Percentiles rank a stretch among this genome's conserved stretches.
phyloP scores from a whole-genome alignment of 2,329 filamentous ascomycete species.

The Exophiala viscosa region DNA sequence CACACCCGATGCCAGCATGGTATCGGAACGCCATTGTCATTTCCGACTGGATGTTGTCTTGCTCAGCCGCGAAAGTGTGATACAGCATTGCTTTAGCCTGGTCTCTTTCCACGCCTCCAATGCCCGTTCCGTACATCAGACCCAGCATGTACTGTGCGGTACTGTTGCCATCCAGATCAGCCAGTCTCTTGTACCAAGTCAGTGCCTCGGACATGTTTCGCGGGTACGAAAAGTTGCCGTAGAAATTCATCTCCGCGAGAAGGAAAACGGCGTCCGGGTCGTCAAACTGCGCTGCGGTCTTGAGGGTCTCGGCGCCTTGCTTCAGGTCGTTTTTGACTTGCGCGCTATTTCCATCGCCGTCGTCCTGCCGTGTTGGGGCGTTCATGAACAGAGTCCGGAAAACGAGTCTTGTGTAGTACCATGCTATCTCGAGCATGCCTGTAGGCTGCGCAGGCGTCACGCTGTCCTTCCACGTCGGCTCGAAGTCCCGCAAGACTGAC shows the following conservation, averaged over 20 bases:
- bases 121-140: slow-evolving; percentile 90
- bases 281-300: slow-evolving; percentile 54
- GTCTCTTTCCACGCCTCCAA: slow-evolving; percentile 77
- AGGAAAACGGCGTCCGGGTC: slow-evolving; percentile 79
- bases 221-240: slow-evolving; percentile 87
- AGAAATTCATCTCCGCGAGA: slow-evolving; percentile 92
- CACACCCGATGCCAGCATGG: slow-evolving; percentile 77
- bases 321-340: slow-evolving; percentile 50
- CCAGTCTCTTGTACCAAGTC: slow-evolving; percentile 73
- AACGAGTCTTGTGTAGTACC: slow-evolving; percentile 60
- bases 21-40: slow-evolving; percentile 92
- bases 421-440: slow-evolving; percentile 54
- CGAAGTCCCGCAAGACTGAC: slow-evolving; percentile 24
- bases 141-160: slow-evolving; percentile 95
- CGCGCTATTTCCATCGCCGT: not conserved
- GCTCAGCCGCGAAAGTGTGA: slow-evolving; percentile 86
- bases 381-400: slow-evolving; percentile 65
- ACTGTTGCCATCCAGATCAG: slow-evolving; percentile 73
- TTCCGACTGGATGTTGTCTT: slow-evolving; percentile 77
- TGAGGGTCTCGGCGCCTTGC: slow-evolving; percentile 57
- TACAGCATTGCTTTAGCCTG: slow-evolving; percentile 91
- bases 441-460: slow-evolving; percentile 45
- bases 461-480: slow-evolving; percentile 27
- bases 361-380: slow-evolving; percentile 47
- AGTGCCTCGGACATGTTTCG: slow-evolving; percentile 77